A percentile compares a stretch with the other conserved stretches of the same genome.
These are phyloP conservation scores for Isochrysis galbana DNA, from an alignment of 78 protist species.

Conservation along the genomic window DNA sequence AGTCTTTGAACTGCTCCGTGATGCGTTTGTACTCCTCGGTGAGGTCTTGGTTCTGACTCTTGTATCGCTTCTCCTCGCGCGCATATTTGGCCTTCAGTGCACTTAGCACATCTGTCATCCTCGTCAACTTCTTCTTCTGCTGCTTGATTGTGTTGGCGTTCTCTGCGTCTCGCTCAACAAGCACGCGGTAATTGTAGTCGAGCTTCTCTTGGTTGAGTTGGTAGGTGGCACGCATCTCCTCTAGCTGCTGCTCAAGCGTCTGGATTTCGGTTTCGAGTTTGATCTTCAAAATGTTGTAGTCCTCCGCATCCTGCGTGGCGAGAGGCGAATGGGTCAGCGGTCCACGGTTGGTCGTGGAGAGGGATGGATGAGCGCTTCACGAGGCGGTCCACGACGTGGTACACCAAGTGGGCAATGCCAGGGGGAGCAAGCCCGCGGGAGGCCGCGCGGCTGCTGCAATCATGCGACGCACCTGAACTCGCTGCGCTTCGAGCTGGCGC, in stretches of 20 bases:
- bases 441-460: no score
- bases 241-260: conserved; percentile 67
- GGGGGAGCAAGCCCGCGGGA: no score
- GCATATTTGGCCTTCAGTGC: conserved; percentile 21
- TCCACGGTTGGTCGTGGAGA: no score
- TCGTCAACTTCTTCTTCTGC: conserved; percentile 61
- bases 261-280: conserved; percentile 59
- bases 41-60: conserved; percentile 36
- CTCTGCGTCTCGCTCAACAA: conserved; percentile 68
- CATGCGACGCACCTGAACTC: conserved; percentile 27
- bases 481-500: conserved; percentile 48
- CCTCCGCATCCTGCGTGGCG: conserved; percentile 58
- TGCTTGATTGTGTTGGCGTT: conserved; percentile 59
- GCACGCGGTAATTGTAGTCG: conserved; percentile 72
- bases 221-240: conserved; percentile 60
- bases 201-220: conserved; percentile 80
- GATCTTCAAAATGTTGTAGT: conserved; percentile 64
- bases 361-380: no score
- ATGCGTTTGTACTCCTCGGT: conserved; percentile 72
- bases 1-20: conserved; percentile 78
- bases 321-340: no score
- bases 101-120: conserved; percentile 53
- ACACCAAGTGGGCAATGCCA: no score
- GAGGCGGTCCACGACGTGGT: no score
- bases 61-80: conserved; percentile 23